These are phyloP conservation scores for Zygosaccharomyces rouxii DNA, from an alignment of 805 yeast genomes.

Conservation along the genomic window DNA sequence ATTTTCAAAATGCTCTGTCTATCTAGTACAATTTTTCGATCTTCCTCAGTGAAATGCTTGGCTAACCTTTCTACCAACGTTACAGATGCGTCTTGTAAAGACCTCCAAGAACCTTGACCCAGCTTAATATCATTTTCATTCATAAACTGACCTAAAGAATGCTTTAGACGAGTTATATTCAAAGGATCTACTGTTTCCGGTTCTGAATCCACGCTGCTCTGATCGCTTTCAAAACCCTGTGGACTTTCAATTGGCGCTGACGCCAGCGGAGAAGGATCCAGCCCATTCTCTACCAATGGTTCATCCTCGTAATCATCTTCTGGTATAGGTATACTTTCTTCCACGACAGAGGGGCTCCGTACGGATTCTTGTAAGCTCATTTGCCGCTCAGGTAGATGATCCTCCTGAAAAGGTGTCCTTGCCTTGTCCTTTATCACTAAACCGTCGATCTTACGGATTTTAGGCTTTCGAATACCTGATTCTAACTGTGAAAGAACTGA, in stretches of 20 bases:
- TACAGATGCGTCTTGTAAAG: constrained; percentile 14
- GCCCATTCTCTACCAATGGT: neutral
- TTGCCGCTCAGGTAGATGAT: neutral
- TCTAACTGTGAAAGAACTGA: constrained; percentile 5
- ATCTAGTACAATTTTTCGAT: constrained; percentile 10
- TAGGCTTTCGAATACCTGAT: constrained; percentile 1
- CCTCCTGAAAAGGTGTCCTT: neutral
- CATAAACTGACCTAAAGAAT: constrained; percentile 6
- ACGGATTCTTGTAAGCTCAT: neutral
- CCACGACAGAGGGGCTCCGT: neutral
- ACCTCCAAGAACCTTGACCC: constrained; percentile 15
- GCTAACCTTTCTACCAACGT: constrained; percentile 8
- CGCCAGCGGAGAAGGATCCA: neutral
- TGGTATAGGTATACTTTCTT: neutral
- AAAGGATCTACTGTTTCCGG: constrained; percentile 10
- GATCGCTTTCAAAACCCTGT: neutral
- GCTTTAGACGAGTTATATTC: constrained; percentile 7
- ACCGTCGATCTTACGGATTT: constrained; percentile 10
- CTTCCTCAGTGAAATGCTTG: constrained; percentile 10
- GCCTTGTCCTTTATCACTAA: constrained; percentile 7
- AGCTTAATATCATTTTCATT: constrained; percentile 7
- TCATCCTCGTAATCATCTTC: neutral
- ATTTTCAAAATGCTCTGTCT: constrained; percentile 15
- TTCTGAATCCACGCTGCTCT: constrained; percentile 5
- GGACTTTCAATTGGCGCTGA: neutral